Percentiles rank a stretch among this genome's conserved stretches.
These are phyloP conservation scores for Schizophyllum amplum DNA, from an alignment of 1,284 basidiomycete species.

Conservation along the genomic window DNA sequence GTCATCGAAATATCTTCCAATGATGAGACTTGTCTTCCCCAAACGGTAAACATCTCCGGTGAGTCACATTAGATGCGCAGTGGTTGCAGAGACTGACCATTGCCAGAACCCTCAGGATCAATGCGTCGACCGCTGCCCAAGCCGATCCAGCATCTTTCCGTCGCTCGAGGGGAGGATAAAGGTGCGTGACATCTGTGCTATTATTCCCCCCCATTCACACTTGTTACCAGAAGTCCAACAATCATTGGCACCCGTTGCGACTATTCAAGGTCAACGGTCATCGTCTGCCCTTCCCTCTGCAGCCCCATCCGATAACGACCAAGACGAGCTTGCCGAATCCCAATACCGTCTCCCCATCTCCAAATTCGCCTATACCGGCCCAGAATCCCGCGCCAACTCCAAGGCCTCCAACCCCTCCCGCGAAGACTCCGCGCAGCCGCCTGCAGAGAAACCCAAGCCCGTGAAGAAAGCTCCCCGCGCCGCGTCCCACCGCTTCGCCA, in stretches of 20 bases:
- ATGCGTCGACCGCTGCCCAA: background rate
- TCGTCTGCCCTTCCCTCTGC: background rate
- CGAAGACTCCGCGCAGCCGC: background rate
- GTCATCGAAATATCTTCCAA: background rate
- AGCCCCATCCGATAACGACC: background rate
- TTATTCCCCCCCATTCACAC: too few relatives aligned
- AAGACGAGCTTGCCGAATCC: background rate
- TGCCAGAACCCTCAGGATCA: too few relatives aligned
- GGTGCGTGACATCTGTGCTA: too few relatives aligned
- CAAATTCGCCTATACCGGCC: background rate
- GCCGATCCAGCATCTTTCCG: background rate
- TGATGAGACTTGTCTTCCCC: too few relatives aligned
- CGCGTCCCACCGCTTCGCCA: constrained; percentile 20
- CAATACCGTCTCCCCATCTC: background rate
- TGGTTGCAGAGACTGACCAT: too few relatives aligned
- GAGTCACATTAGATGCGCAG: too few relatives aligned
- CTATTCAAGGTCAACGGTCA: background rate
- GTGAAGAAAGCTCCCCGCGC: constrained; percentile 2
- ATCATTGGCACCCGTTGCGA: background rate
- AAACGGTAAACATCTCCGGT: too few relatives aligned
- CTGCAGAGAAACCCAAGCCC: constrained; percentile 1
- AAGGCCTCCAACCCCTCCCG: background rate
- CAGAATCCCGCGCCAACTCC: background rate
- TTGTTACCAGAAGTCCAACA: background rate
- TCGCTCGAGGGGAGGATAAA: too few relatives aligned